Conservation (phyloP, 306 rosid genomes). For the Vigna reflexopilosa region DNA sequence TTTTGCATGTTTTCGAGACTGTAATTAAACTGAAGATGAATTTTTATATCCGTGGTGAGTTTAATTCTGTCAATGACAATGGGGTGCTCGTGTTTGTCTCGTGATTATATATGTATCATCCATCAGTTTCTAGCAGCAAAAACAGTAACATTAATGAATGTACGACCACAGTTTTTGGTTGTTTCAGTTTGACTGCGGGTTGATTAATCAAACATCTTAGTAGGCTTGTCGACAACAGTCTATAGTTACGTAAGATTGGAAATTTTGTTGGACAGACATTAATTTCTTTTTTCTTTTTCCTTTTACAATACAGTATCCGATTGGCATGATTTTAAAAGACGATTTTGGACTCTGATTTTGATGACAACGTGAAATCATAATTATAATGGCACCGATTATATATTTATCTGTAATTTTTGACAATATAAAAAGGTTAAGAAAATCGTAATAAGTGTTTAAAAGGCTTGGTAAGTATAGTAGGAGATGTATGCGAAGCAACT, state of each 20-base stretch:
- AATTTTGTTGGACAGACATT: not conserved
- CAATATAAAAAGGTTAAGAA: not conserved
- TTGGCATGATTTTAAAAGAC: not conserved
- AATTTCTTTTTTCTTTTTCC: not conserved
- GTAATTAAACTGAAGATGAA: conserved; percentile 55
- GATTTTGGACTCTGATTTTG: not conserved
- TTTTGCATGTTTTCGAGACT: conserved; percentile 35
- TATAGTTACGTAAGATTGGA: not conserved
- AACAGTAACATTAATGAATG: not conserved
- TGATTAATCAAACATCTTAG: conserved; percentile 15
- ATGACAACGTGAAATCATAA: not conserved
- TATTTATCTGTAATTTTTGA: not conserved
- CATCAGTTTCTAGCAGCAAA: not conserved
- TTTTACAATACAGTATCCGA: not conserved
- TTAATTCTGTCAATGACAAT: conserved; percentile 34
- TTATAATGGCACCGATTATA: not conserved
- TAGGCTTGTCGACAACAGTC: not conserved
- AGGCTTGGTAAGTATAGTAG: not conserved
- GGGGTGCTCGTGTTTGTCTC: not conserved
- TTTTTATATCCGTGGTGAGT: conserved; percentile 37
- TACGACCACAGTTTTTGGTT: not conserved
- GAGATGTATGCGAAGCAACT: conserved; percentile 35
- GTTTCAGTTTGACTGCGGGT: conserved; percentile 4
- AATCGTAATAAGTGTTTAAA: not conserved
- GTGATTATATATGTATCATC: not conserved